phyloP scores from a whole-genome alignment of 352 stramenopile genomes.

The Phytophthora idaei region DNA sequence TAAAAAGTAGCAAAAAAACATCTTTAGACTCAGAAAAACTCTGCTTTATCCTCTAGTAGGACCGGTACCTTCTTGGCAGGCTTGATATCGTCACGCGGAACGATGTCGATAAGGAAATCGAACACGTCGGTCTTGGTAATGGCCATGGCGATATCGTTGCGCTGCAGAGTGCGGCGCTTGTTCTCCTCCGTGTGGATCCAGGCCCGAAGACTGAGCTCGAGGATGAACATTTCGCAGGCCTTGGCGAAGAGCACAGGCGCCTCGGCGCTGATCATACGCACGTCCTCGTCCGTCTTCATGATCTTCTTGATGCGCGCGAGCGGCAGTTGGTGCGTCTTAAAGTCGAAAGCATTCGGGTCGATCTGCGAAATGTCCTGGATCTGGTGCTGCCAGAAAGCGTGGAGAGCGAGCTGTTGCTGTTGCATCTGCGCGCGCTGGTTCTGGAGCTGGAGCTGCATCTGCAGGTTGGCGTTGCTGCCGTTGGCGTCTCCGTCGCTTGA shows the following conservation, averaged over 20 bases:
- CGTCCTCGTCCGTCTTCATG: slow-evolving; percentile 95
- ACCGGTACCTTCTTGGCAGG: slow-evolving; percentile 76
- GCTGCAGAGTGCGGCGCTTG: slow-evolving; percentile 93
- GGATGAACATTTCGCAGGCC: slow-evolving; percentile 95
- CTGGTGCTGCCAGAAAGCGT: slow-evolving; percentile 90
- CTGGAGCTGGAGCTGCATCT: slow-evolving; percentile 89
- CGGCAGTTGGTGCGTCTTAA: slow-evolving; percentile 90
- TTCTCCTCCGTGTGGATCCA: slow-evolving; percentile 93
- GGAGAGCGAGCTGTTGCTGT: slow-evolving; percentile 84
- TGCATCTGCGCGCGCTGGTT: slow-evolving; percentile 89
- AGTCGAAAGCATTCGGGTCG: slow-evolving; percentile 84
- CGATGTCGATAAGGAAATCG: slow-evolving; percentile 93
- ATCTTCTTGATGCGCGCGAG: slow-evolving; percentile 96
- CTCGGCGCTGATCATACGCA: slow-evolving; percentile 94
- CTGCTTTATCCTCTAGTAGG: not conserved
- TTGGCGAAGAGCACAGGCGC: slow-evolving; percentile 94
- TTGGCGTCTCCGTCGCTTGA: slow-evolving; percentile 50
- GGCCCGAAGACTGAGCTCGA: slow-evolving; percentile 88
- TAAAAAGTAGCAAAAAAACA: slow-evolving; percentile 29
- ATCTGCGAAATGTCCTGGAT: slow-evolving; percentile 90
- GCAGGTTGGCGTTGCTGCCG: slow-evolving; percentile 62
- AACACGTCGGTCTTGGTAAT: slow-evolving; percentile 93
- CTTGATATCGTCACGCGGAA: slow-evolving; percentile 89
- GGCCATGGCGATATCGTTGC: slow-evolving; percentile 90
- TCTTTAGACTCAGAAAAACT: slow-evolving; percentile 3